Percentiles rank a stretch among this genome's conserved stretches.
phyloP scores from a whole-genome alignment of 805 yeast species.

The Debaryomyces tyrocola region DNA sequence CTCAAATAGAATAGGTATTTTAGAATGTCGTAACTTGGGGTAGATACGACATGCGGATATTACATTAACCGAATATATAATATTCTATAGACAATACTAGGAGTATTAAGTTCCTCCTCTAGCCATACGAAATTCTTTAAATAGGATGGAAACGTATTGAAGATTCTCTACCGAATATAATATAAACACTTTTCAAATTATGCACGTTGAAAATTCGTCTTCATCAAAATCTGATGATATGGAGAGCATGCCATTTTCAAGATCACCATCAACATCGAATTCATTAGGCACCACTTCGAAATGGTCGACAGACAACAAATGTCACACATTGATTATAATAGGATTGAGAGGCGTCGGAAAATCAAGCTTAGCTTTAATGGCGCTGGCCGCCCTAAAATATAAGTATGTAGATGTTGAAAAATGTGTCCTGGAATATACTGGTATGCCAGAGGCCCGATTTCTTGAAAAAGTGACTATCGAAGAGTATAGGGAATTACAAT shows the following conservation, averaged over 20 bases:
- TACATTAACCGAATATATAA: not conserved
- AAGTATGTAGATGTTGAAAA: slow-evolving; percentile 13
- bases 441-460: slow-evolving; percentile 10
- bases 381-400: slow-evolving; percentile 14
- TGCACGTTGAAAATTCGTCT: not conserved
- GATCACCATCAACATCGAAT: not conserved
- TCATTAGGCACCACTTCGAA: not conserved
- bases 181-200: not conserved
- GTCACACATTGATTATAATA: slow-evolving; percentile 5
- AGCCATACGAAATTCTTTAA: not conserved
- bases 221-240: not conserved
- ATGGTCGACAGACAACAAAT: not conserved
- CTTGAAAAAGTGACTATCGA: slow-evolving; percentile 8
- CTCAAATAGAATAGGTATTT: not conserved
- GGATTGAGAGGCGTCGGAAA: slow-evolving; percentile 20
- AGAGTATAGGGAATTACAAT: slow-evolving; percentile 10
- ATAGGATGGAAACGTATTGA: not conserved
- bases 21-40: not conserved
- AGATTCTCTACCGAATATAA: too few relatives aligned
- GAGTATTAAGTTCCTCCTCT: not conserved
- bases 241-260: not conserved
- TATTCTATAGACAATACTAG: not conserved
- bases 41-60: not conserved
- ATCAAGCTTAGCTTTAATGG: slow-evolving; percentile 17
- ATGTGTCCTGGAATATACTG: slow-evolving; percentile 11